Percentiles rank a stretch among this genome's conserved stretches.
These are phyloP conservation scores for Aspergillus pseudotamarii DNA, from an alignment of 2,329 filamentous ascomycete species.

Conservation along the genomic window DNA sequence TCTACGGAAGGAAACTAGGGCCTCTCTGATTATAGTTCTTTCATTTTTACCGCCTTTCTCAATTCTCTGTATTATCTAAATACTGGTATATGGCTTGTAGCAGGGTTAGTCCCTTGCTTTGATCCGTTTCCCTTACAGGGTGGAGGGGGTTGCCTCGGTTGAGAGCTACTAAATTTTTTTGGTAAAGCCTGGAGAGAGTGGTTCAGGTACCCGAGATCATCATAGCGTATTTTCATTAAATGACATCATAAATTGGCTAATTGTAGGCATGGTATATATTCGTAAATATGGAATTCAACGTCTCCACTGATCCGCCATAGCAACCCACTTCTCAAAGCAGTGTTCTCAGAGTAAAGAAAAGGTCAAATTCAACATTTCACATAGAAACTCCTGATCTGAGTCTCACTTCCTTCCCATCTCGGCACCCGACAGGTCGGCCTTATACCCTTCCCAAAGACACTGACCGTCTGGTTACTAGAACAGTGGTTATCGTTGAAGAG, in stretches of 20 bases:
- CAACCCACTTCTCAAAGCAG: not conserved
- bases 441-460: not conserved
- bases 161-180: no score
- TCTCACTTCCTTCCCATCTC: not conserved
- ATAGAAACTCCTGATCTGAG: constrained; percentile 4
- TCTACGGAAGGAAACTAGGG: no score
- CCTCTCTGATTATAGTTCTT: not conserved
- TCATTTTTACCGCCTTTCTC: not conserved
- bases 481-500: constrained; percentile 11
- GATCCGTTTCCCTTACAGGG: not conserved
- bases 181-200: no score
- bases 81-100: not conserved
- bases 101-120: not conserved
- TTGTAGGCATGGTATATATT: not conserved
- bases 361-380: not conserved
- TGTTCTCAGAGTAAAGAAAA: not conserved
- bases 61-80: not conserved
- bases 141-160: not conserved
- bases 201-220: not conserved
- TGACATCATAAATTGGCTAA: no score
- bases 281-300: not conserved
- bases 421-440: not conserved
- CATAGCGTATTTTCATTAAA: not conserved
- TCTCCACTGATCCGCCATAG: not conserved
- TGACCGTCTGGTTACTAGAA: constrained; percentile 2